Evolutionary conservation across 345 rosid species (phyloP).

Genomic region (Limnanthes douglasii): DNA sequence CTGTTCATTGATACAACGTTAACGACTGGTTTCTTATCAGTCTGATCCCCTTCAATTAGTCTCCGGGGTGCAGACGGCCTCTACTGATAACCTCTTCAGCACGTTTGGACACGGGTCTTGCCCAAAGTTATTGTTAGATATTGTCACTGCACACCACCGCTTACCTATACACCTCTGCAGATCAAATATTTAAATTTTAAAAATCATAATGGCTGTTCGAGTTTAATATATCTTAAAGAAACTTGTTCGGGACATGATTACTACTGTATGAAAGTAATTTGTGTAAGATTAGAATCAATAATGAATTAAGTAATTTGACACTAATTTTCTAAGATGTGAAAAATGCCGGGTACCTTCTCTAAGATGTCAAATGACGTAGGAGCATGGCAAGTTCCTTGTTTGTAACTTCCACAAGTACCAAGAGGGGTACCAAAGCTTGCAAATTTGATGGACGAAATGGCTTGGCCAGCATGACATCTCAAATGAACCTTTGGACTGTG

Average conservation of each 20-base stretch:
- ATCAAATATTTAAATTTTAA: too few species aligned
- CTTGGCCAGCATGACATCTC: slow-evolving; percentile 62
- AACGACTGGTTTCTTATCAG: slow-evolving; percentile 2
- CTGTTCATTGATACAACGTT: slow-evolving; percentile 12
- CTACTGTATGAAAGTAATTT: too few species aligned
- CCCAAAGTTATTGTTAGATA: slow-evolving; percentile 72
- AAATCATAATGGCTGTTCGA: too few species aligned
- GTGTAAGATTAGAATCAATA: too few species aligned
- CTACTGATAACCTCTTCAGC: slow-evolving; percentile 62
- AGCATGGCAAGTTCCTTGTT: slow-evolving; percentile 93
- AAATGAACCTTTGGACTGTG: slow-evolving; percentile 87
- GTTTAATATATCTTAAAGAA: too few species aligned
- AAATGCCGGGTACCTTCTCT: slow-evolving; percentile 42
- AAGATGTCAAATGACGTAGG: slow-evolving; percentile 54
- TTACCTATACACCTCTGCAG: slow-evolving; percentile 73
- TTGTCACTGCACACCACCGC: slow-evolving; percentile 61
- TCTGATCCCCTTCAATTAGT: slow-evolving; percentile 28
- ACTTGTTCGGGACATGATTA: too few species aligned
- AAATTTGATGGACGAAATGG: slow-evolving; percentile 72
- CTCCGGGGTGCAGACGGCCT: slow-evolving; percentile 62
- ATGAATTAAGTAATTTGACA: too few species aligned
- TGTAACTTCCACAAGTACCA: slow-evolving; percentile 94
- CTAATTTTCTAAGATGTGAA: background rate
- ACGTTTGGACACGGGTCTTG: slow-evolving; percentile 80
- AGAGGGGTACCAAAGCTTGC: slow-evolving; percentile 97